Evolutionary conservation across 2,329 filamentous ascomycete species (phyloP).

Genomic region (Fusarium coicis): DNA sequence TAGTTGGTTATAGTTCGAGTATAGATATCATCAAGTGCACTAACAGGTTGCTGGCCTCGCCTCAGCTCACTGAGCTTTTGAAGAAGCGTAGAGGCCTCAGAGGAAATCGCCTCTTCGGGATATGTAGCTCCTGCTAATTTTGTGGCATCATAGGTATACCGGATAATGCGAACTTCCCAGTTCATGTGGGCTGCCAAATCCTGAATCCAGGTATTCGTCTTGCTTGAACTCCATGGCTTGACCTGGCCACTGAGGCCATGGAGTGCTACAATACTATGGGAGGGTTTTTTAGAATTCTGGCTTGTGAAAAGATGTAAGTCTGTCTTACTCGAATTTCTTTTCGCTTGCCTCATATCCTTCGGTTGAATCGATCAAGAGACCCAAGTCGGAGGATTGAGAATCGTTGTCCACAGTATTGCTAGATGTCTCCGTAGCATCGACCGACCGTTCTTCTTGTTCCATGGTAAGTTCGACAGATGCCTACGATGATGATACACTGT

Average conservation of each 20-base stretch:
- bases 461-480: not conserved
- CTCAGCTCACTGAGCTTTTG: not conserved
- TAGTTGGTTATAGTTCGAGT: too few relatives aligned
- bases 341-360: not conserved
- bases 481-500: too few relatives aligned
- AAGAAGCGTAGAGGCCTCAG: not conserved
- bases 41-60: too few relatives aligned
- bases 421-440: not conserved
- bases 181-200: not conserved
- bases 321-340: not conserved
- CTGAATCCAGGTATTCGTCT: not conserved
- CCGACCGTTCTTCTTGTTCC: not conserved
- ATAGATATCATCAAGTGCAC: too few relatives aligned
- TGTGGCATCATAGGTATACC: not conserved
- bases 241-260: not conserved
- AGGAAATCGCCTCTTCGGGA: not conserved
- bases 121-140: not conserved
- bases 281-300: not conserved
- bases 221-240: not conserved
- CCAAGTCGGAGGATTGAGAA: too few relatives aligned
- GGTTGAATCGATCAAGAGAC: not conserved
- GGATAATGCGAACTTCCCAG: not conserved
- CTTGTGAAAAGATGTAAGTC: too few relatives aligned
- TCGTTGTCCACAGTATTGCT: not conserved
- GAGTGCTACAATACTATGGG: not conserved